Conservation (phyloP, 768 basidiomycete genomes). For the Leccinum subgranulosum region DNA sequence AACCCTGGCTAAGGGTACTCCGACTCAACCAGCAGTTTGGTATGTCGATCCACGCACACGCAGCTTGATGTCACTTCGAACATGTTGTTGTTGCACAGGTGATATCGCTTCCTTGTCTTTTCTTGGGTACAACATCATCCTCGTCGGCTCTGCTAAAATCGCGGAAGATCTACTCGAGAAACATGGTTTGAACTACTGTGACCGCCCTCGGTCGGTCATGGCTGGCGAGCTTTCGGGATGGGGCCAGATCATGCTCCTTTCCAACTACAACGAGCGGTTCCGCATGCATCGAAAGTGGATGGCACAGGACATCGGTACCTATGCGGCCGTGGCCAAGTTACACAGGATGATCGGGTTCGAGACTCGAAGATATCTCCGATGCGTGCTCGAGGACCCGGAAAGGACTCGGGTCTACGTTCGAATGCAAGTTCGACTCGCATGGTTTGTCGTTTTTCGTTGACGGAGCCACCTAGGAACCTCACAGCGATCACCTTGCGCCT, state of each 20-base stretch:
- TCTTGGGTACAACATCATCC: conserved; percentile 34
- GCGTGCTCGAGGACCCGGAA: conserved; percentile 4
- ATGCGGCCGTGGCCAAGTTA: conserved; percentile 7
- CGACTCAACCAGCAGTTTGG: conserved; percentile 11
- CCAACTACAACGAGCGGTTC: conserved; percentile 13
- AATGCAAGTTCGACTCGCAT: neutral
- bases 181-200: conserved; percentile 40
- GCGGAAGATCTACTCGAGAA: conserved; percentile 46
- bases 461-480: neutral
- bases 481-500: conserved; percentile 33
- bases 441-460: neutral
- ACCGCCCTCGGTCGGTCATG: conserved; percentile 22
- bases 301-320: conserved; percentile 11
- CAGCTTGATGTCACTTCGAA: neutral
- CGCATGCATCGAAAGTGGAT: conserved; percentile 18
- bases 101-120: conserved; percentile 14
- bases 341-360: conserved; percentile 19
- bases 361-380: conserved; percentile 10
- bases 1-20: conserved; percentile 11
- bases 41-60: neutral
- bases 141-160: conserved; percentile 42
- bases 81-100: neutral
- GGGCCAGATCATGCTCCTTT: conserved; percentile 19
- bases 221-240: conserved; percentile 18
- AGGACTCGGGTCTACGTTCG: neutral